Base-by-base conservation (phyloP, 1,284 basidiomycete species). In the Salmacisia buchloeana region DNA sequence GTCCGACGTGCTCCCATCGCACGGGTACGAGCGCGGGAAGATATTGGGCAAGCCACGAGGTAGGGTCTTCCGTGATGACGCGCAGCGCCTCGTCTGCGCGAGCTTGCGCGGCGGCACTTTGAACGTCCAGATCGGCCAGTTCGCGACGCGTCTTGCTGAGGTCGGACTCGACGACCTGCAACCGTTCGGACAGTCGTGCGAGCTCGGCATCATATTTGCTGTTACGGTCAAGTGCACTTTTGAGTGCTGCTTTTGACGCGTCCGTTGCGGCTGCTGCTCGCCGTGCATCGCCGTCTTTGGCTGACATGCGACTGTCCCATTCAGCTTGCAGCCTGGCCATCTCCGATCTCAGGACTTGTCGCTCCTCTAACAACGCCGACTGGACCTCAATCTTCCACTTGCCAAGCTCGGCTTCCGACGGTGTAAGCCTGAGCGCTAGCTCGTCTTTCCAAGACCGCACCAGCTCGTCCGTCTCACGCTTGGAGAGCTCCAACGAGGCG, bases 171-270 rank as follows among this genome's bases (percentile, higher is more conserved):
- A 54, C 49, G 7, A 12, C 15, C 12, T 13, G 13, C 13, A 54
- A 18, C 27, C 49, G 23, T 13, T 54, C 49, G 29, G 27, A 12
- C 27, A 54, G 15, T 9, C 49, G 23, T 54, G 15, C 29, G 34
- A 54, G 49, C 27, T 54, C 49, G 29, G 49, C 49, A 13, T 54
- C 13, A 13, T 7, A 54, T n/a, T 54, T 54, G n/a, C n/a, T n/a
- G n/a, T n/a, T n/a, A n/a, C n/a, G n/a, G n/a, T n/a, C n/a, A n/a
- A n/a, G n/a, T n/a, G n/a, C n/a, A n/a, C n/a, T n/a, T n/a, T n/a
- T n/a, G n/a, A n/a, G n/a, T n/a, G n/a, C n/a, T n/a, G n/a, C n/a
- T n/a, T n/a, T n/a, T n/a, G n/a, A n/a, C n/a, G n/a, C n/a, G n/a
- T n/a, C n/a, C n/a, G n/a, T n/a, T n/a, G n/a, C n/a, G n/a, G n/a